Percentiles rank a stretch among this genome's conserved stretches.
phyloP scores from a whole-genome alignment of 176 grass and related monocot genomes.

The Urochloa ruziziensis region DNA sequence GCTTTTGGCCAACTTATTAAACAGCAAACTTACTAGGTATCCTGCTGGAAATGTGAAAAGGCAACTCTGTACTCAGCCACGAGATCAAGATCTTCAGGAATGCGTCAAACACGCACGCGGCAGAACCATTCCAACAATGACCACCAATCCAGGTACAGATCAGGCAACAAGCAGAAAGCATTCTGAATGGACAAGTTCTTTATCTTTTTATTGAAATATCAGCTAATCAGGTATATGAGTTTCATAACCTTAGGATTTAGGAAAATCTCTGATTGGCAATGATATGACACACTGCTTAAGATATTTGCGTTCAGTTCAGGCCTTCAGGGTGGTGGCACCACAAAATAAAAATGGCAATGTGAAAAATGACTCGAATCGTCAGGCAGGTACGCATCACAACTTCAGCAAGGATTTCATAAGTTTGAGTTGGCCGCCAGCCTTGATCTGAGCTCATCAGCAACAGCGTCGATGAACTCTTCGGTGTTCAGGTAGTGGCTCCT shows the following conservation, averaged over 20 bases:
- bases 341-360: background rate
- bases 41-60: background rate
- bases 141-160: background rate
- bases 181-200: background rate
- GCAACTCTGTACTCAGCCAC: background rate
- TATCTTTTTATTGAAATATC: background rate
- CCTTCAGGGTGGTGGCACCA: background rate
- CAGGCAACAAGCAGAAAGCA: background rate
- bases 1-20: too few relatives aligned
- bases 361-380: background rate
- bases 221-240: background rate
- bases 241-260: background rate
- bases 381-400: background rate
- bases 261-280: background rate
- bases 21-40: too few relatives aligned
- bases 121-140: background rate
- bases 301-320: background rate
- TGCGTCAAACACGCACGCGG: background rate
- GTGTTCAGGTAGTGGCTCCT: conserved; percentile 69
- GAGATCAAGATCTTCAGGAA: background rate
- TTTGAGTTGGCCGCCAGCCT: conserved; percentile 43
- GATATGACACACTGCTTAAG: background rate
- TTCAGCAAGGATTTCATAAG: background rate
- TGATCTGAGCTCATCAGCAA: conserved; percentile 56
- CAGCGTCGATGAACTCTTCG: conserved; percentile 61